Evolutionary conservation across 352 stramenopile genomes (phyloP), one percentile per base, ranked within the genome.

Genomic region (Globisporangium orthogonon): DNA sequence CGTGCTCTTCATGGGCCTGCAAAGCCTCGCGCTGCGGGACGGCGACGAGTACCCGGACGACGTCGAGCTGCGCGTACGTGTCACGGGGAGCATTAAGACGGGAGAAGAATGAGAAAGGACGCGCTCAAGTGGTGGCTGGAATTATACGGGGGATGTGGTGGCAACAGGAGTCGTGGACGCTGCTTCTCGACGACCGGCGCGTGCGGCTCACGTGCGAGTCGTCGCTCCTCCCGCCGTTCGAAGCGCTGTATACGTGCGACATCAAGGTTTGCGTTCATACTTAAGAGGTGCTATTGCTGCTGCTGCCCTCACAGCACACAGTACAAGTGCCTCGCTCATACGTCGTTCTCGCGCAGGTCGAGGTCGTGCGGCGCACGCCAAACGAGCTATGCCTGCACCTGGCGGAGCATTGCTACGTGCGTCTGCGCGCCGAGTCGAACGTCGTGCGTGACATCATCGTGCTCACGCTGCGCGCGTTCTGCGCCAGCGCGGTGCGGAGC

Each of bases 151-250:
- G n/a, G n/a, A n/a, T n/a, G n/a, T n/a, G n/a, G 11, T 52, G 30
- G 15, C 7, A 30, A 7, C 49, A 93, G 76, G 83, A 94, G 64
- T 87, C 76, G 61, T 94, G 83, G 83, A 91, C 81, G 49, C 64
- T 94, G 18, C 56, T 94, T 28, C 86, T 91, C 29, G 83, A 94
- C 52, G 81, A 91, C 67, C 73, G 78, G 3, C 72, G 81, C 23
- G 74, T 94, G 41, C 70, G 83, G 4, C 63, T 94, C 37, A 87
- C 81, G 47, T 94, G 83, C 58, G 83, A 94, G 51, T 94, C 83
- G 40, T 91, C 83, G 30, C 60, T 94, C 2, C 71, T 94, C 2
- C 79, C 83, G 7, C 79, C 83, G 10, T 91, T 91, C 48, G 83
- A 91, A 61, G 83, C 73, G 15, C 72, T 89, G 11, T 94, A 91